A percentile compares a stretch with the other conserved stretches of the same genome.
These are phyloP conservation scores for Aspergillus sp. DNA, from an alignment of 2,329 filamentous ascomycete species.

Conservation along the genomic window DNA sequence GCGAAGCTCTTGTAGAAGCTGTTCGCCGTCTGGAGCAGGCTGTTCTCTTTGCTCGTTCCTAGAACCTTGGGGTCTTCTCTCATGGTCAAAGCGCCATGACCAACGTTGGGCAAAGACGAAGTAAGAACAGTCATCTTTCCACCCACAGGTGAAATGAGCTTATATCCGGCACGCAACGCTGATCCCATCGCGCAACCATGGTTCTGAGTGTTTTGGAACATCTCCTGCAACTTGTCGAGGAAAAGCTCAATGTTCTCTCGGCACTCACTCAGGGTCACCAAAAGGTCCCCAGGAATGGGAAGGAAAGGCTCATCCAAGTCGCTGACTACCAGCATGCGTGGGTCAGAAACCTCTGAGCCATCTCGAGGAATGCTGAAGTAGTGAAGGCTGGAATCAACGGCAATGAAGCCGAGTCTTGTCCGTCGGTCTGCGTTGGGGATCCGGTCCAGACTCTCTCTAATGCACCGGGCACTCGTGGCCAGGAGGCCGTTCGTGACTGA, in stretches of 20 bases:
- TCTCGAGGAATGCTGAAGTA: constrained; percentile 96
- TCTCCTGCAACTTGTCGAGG: constrained; percentile 83
- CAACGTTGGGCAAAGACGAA: constrained; percentile 84
- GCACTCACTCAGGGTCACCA: constrained; percentile 86
- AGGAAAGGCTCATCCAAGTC: constrained; percentile 96
- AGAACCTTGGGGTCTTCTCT: constrained; percentile 95
- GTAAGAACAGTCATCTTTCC: constrained; percentile 93
- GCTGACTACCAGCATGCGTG: constrained; percentile 89
- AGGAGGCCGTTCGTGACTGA: constrained; percentile 87
- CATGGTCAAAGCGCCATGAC: constrained; percentile 86
- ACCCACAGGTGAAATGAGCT: constrained; percentile 89
- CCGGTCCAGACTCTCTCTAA: constrained; percentile 89
- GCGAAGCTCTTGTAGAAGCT: constrained; percentile 99
- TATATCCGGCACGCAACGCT: constrained; percentile 87
- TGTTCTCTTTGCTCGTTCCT: constrained; percentile 87
- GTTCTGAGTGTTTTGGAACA: constrained; percentile 95
- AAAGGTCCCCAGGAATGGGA: constrained; percentile 84
- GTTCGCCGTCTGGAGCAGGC: constrained; percentile 84
- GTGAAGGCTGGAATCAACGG: constrained; percentile 89
- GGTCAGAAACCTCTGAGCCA: constrained; percentile 77
- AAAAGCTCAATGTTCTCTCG: constrained; percentile 89
- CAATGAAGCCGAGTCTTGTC: constrained; percentile 90
- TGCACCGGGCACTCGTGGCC: constrained; percentile 88
- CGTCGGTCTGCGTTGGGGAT: constrained; percentile 97
- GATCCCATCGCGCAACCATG: constrained; percentile 92